A percentile compares a stretch with the other conserved stretches of the same genome.
Evolutionary conservation across 2,329 filamentous ascomycete species (phyloP).

Genomic region (Neonectria ditissima): DNA sequence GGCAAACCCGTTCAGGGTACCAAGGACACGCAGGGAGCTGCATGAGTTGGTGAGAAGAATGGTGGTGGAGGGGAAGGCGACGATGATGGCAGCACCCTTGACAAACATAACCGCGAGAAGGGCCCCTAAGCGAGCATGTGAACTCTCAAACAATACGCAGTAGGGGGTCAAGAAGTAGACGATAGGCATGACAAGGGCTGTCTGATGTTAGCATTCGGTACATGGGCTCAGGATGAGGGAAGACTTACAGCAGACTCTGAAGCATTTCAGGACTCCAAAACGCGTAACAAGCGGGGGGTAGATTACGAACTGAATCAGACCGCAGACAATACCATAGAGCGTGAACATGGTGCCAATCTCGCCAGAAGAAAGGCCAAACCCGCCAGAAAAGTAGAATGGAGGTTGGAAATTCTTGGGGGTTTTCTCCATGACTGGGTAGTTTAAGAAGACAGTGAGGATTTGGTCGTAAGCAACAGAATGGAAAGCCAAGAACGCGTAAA

Average conservation of each 20-base stretch:
- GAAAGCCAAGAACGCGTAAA: constrained; percentile 84
- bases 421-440: constrained; percentile 73
- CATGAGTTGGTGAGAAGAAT: constrained; percentile 93
- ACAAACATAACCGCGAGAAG: constrained; percentile 76
- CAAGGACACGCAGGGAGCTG: constrained; percentile 77
- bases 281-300: constrained; percentile 81
- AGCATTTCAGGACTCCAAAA: constrained; percentile 80
- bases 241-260: constrained; percentile 69
- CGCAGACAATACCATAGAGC: constrained; percentile 81
- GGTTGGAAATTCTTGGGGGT: constrained; percentile 70
- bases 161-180: constrained; percentile 87
- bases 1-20: constrained; percentile 91
- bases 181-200: constrained; percentile 76
- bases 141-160: constrained; percentile 70
- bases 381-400: constrained; percentile 85
- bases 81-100: constrained; percentile 81
- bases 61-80: constrained; percentile 89
- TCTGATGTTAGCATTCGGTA: constrained; percentile 11
- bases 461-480: constrained; percentile 90
- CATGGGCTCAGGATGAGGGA: neutral
- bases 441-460: constrained; percentile 87
- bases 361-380: constrained; percentile 79
- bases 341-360: constrained; percentile 90
- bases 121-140: constrained; percentile 64
- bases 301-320: constrained; percentile 85